Base-by-base conservation (phyloP, 2,329 filamentous ascomycete genomes). In the Fusarium nanum region DNA sequence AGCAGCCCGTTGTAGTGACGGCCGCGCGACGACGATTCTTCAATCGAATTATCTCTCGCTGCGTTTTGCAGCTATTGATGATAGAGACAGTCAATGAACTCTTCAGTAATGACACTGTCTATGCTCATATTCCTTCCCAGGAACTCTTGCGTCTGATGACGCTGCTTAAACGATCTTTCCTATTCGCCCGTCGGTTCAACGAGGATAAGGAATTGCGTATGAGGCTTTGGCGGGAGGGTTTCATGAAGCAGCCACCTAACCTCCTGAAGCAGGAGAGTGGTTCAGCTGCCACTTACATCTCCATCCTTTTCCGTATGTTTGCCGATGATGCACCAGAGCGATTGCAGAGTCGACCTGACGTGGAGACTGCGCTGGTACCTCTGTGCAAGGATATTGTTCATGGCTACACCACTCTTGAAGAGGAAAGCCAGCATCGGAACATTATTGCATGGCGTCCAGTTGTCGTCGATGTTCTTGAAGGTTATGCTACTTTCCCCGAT, bases 171-270 rank as follows among this genome's bases (percentile, higher is more conserved):
- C 96, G 97, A 78, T 96, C 92, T 28, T 99, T 97, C 82, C 90
- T 97, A 64, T 99, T 99, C 74, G 96, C 97, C 46, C 94, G 97
- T 76, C 92, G 92, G 74, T 99, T 99, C 86, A 99, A 99, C 80
- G 93, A 94, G 69, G 94, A 99, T 82, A 97, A 97, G 81, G 96
- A 98, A 72, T 85, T 99, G 40, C 90, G 96, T 47, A 97, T 97
- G 87, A 89, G 93, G 20, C 86, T 99, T 20, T 99, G 97, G 93
- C 88, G 94, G 53, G 96, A 99, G 79, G 96, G 97, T 1, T 99
- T 99, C 85, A 99, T 99, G 96, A 97, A 97, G 82, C 96, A 99
- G 78, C 95, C 96, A 18, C 96, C 96, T 5, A 99, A 99, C 76
- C 85, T 99, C 14, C 87, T 99, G 30, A 99, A 99, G 83, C 96